Conservation (phyloP, 2,329 filamentous ascomycete species). For the Aspergillus pseudoviridinutans region DNA sequence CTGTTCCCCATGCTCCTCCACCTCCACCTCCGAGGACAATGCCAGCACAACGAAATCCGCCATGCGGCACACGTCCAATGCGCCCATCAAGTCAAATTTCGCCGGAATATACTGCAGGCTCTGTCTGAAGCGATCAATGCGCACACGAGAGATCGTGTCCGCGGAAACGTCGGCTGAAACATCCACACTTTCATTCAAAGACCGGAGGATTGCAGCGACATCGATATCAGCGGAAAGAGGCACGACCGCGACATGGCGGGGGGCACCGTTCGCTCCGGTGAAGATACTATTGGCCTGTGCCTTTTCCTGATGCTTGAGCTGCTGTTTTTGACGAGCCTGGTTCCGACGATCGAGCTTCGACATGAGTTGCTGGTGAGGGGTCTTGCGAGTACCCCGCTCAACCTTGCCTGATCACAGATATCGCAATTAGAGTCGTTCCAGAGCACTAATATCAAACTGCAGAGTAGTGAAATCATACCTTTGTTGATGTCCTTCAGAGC, state of each 20-base stretch:
- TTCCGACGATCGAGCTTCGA: slow-evolving; percentile 95
- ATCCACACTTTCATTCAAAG: slow-evolving; percentile 75
- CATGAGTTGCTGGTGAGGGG: slow-evolving; percentile 93
- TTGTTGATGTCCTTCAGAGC: slow-evolving; percentile 80
- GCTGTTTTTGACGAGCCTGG: slow-evolving; percentile 84
- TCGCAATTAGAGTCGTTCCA: neutral
- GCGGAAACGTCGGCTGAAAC: slow-evolving; percentile 62
- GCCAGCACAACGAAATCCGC: slow-evolving; percentile 90
- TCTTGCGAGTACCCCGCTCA: slow-evolving; percentile 73
- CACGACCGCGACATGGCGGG: slow-evolving; percentile 82
- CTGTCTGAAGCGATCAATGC: slow-evolving; percentile 90
- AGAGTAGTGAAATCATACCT: slow-evolving; percentile 50
- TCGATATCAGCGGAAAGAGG: slow-evolving; percentile 75
- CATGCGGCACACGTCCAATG: slow-evolving; percentile 78
- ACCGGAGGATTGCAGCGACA: slow-evolving; percentile 60
- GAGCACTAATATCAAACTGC: neutral
- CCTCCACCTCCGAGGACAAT: slow-evolving; percentile 73
- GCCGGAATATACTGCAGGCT: slow-evolving; percentile 81
- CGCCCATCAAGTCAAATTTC: slow-evolving; percentile 68
- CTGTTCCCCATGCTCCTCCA: slow-evolving; percentile 74
- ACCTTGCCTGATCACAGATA: slow-evolving; percentile 63
- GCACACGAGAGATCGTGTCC: slow-evolving; percentile 58
- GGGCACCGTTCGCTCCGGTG: slow-evolving; percentile 77
- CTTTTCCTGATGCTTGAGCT: slow-evolving; percentile 78
- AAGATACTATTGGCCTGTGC: slow-evolving; percentile 77